A percentile compares a stretch with the other conserved stretches of the same genome.
Conservation (phyloP, 768 basidiomycete genomes). For the Tulasnella sp. region DNA sequence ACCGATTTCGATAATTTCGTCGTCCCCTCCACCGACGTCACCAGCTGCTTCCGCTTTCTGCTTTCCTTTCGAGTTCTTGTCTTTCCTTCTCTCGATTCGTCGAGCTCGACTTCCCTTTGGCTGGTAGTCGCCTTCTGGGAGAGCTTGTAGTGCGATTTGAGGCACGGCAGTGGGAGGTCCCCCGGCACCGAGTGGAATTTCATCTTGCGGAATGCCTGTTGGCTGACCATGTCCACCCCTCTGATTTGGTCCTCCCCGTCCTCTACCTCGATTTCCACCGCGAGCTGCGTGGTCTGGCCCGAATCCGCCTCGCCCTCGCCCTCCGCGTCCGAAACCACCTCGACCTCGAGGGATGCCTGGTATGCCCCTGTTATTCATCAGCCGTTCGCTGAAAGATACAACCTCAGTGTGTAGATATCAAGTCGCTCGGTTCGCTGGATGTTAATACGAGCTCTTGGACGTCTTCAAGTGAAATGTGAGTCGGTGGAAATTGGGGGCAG, state of each 20-base stretch:
- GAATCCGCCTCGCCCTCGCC: background rate
- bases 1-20: background rate
- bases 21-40: background rate
- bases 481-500: background rate
- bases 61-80: background rate
- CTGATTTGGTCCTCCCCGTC: background rate
- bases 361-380: background rate
- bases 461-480: background rate
- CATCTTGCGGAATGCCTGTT: background rate
- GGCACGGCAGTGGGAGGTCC: background rate
- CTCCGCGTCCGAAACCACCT: background rate
- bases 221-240: background rate
- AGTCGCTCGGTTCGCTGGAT: background rate
- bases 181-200: background rate
- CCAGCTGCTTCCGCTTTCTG: background rate
- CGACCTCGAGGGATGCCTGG: background rate
- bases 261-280: background rate
- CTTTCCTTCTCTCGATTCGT: background rate
- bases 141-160: background rate
- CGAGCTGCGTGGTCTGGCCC: background rate
- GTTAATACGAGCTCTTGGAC: background rate
- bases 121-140: background rate
- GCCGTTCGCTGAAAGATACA: background rate
- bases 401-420: background rate
- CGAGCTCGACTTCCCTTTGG: background rate